Evolutionary conservation across 2,329 filamentous ascomycete species (phyloP), one percentile per base, ranked within the genome.

Genomic region (Fusarium caatingaense): DNA sequence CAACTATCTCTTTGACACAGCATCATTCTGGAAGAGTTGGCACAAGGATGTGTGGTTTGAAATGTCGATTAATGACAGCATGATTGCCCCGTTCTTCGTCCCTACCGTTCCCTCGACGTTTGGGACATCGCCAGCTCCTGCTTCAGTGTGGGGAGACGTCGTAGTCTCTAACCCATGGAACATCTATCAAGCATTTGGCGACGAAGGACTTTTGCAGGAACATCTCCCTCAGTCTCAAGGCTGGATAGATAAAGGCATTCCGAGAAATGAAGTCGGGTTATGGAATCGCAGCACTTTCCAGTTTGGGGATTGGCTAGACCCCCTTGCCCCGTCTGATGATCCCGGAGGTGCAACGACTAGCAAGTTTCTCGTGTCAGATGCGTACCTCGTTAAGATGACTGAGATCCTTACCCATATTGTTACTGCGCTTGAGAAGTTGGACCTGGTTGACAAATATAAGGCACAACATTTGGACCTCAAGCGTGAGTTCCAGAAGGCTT

Each of bases 1-100:
- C 0, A 84, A 81, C 51, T 88, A 84, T 66, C 78, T 90, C 0
- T 89, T 85, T 74, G 79, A 87, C 66, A 83, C 83, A 2, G 30
- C 80, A 0, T 86, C 84, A 0, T 83, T 89, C 64, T 82, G 59
- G 58, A 59, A 57, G 13, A 59, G 68, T 12, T 72, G 68, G 69
- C 65, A 66, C 5, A 48, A n/a, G 2, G 69, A 66, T 3, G 27
- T 58, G 0, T 28, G 51, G 51, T 49, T 28, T 34, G 47, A 49
- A 16, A 49, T 49, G 28, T 34, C 47, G 0, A 2, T 49, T 2
- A 49, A 49, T 9, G 5, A 34, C 3, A 44, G 4, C 32, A 55
- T n/a, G 48, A 27, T 55, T 6, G 18, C 48, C 6, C 56, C 37
- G 0, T 27, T 58, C 27, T 58, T 20, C 6, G 27, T 49, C 3